Evolutionary conservation across 495 filamentous ascomycete genomes (phyloP).

Genomic region (Penicillium malachiteum): DNA sequence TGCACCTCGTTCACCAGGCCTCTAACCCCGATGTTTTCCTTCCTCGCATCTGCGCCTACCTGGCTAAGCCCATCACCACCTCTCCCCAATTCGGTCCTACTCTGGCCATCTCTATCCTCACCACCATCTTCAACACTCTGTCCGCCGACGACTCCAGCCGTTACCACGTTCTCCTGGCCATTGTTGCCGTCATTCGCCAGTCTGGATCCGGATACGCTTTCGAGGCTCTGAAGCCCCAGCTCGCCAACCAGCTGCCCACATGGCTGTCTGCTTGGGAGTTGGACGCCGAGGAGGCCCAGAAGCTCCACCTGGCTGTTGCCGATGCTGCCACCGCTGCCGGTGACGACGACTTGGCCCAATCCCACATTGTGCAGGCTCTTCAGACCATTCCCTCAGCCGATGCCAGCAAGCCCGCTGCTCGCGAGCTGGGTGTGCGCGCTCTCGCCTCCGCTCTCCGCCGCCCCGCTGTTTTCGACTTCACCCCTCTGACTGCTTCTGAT

Average conservation of each 20-base stretch:
- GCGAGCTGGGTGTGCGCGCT: conserved; percentile 78
- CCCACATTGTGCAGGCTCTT: conserved; percentile 78
- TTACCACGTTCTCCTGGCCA: conserved; percentile 84
- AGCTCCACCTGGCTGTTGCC: conserved; percentile 74
- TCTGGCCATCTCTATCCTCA: conserved; percentile 81
- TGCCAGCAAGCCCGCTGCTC: conserved; percentile 65
- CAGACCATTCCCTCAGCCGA: conserved; percentile 79
- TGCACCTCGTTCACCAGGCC: conserved; percentile 86
- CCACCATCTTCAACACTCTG: conserved; percentile 96
- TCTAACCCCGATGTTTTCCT: conserved; percentile 81
- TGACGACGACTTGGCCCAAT: conserved; percentile 75
- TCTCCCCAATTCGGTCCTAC: conserved; percentile 81
- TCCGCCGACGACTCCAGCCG: conserved; percentile 69
- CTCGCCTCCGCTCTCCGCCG: conserved; percentile 77
- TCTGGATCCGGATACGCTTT: conserved; percentile 67
- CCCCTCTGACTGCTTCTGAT: conserved; percentile 83
- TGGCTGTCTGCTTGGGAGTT: conserved; percentile 86
- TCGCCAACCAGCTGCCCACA: conserved; percentile 68
- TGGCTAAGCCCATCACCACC: conserved; percentile 79
- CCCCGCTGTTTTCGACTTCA: conserved; percentile 84
- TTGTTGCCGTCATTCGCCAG: conserved; percentile 74
- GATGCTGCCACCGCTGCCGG: conserved; percentile 74
- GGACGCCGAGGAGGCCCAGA: conserved; percentile 75
- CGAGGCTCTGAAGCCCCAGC: conserved; percentile 74
- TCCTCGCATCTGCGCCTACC: conserved; percentile 79